phyloP scores from a whole-genome alignment of 2,329 filamentous ascomycete genomes.

The Cladosporium sp. region DNA sequence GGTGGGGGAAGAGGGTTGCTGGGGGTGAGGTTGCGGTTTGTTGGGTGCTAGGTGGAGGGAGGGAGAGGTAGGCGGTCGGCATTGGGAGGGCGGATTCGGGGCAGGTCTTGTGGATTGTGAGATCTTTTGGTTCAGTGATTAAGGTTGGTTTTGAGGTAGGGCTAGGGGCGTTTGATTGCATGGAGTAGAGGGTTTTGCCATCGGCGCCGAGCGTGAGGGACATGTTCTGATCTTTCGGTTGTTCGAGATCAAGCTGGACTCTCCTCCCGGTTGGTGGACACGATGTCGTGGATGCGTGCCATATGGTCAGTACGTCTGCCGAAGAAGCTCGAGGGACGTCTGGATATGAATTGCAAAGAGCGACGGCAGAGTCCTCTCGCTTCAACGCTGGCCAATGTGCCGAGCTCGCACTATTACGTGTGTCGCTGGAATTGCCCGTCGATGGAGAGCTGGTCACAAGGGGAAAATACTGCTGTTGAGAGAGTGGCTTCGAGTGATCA shows the following conservation, averaged over 20 bases:
- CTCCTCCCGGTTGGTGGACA: slow-evolving; percentile 21
- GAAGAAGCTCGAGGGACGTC: slow-evolving; percentile 24
- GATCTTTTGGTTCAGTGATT: slow-evolving; percentile 13
- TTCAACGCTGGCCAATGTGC: neutral
- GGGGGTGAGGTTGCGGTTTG: neutral
- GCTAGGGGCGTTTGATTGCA: slow-evolving; percentile 15
- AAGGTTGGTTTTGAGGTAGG: neutral
- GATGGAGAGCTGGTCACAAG: slow-evolving; percentile 52
- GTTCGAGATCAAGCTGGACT: slow-evolving; percentile 23
- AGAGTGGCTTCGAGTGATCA: slow-evolving; percentile 59
- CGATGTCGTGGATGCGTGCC: slow-evolving; percentile 21
- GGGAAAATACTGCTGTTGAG: slow-evolving; percentile 65
- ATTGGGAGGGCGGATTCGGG: slow-evolving; percentile 16
- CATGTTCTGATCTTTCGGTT: slow-evolving; percentile 12
- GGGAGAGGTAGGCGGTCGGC: slow-evolving; percentile 21
- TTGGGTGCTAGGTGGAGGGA: slow-evolving; percentile 13
- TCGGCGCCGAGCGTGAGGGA: slow-evolving; percentile 4
- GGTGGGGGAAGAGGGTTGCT: slow-evolving; percentile 40
- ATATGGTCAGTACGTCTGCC: slow-evolving; percentile 23
- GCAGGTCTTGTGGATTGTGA: slow-evolving; percentile 22
- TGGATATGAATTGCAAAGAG: slow-evolving; percentile 25
- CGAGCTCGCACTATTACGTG: neutral
- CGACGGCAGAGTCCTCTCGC: slow-evolving; percentile 22
- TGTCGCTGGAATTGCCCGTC: slow-evolving; percentile 45
- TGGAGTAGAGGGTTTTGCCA: slow-evolving; percentile 22